Conservation (phyloP, 768 basidiomycete species). For the Scleroderma bovista region DNA sequence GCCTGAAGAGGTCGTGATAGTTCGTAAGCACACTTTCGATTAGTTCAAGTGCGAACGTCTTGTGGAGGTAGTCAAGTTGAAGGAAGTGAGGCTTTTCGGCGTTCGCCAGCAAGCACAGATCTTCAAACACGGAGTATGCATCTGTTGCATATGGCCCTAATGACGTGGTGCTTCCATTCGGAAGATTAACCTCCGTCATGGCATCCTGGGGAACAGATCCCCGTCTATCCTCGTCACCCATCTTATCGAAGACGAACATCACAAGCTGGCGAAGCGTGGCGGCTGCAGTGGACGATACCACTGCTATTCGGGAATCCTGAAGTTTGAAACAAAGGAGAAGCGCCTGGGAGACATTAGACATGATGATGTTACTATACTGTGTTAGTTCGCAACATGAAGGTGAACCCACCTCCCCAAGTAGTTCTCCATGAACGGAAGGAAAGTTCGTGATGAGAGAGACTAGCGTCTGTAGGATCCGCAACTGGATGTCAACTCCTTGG, state of each 20-base stretch:
- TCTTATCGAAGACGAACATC: slow-evolving; percentile 97
- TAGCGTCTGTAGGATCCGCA: slow-evolving; percentile 88
- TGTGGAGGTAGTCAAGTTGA: slow-evolving; percentile 74
- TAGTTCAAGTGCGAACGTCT: slow-evolving; percentile 94
- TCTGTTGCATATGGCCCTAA: slow-evolving; percentile 78
- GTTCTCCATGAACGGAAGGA: slow-evolving; percentile 67
- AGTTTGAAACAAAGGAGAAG: slow-evolving; percentile 91
- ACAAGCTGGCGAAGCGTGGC: slow-evolving; percentile 94
- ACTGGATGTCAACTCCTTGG: slow-evolving; percentile 95
- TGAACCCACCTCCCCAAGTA: slow-evolving; percentile 72
- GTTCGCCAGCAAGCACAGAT: slow-evolving; percentile 85
- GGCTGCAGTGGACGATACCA: slow-evolving; percentile 95
- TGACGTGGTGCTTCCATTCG: slow-evolving; percentile 57
- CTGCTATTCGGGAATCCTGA: slow-evolving; percentile 92
- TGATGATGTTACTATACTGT: background rate
- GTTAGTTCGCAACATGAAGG: background rate
- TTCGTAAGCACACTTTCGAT: slow-evolving; percentile 96
- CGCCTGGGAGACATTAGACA: slow-evolving; percentile 44
- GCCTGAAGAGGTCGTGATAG: slow-evolving; percentile 79
- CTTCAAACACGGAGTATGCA: slow-evolving; percentile 85
- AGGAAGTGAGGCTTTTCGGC: slow-evolving; percentile 77
- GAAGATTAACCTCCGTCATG: slow-evolving; percentile 47
- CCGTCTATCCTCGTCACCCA: slow-evolving; percentile 67
- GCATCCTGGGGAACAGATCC: slow-evolving; percentile 20
- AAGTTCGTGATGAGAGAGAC: slow-evolving; percentile 90